Evolutionary conservation across 148 eudicot genomes (phyloP).

Genomic region (Rhododendron griersonianum): DNA sequence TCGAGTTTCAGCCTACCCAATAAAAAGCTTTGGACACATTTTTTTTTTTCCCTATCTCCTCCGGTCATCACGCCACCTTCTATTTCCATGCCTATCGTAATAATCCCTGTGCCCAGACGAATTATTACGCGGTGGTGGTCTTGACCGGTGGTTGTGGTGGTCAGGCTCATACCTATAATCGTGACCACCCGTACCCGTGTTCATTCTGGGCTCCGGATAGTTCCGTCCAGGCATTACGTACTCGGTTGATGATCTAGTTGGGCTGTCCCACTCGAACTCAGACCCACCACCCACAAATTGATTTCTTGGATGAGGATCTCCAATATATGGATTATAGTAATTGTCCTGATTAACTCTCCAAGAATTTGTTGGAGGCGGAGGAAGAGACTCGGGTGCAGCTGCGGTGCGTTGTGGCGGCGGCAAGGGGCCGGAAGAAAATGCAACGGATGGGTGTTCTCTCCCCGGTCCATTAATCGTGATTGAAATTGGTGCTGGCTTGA

Average conservation of each 20-base stretch:
- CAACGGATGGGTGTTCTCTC: neutral
- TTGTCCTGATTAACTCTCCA: constrained; percentile 26
- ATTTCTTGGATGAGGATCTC: constrained; percentile 25
- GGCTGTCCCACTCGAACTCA: constrained; percentile 56
- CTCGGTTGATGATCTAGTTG: constrained; percentile 37
- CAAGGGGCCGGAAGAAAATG: constrained; percentile 8
- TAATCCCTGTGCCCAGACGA: constrained; percentile 33
- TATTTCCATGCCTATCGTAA: constrained; percentile 27
- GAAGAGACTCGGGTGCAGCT: constrained; percentile 17
- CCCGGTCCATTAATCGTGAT: neutral
- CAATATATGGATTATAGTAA: constrained; percentile 23
- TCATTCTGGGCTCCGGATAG: constrained; percentile 28
- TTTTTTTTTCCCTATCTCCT: constrained; percentile 32
- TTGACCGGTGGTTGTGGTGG: constrained; percentile 25
- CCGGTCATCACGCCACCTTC: constrained; percentile 35
- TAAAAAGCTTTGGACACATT: neutral
- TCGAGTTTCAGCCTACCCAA: neutral
- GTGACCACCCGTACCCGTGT: constrained; percentile 11
- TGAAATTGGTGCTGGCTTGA: neutral
- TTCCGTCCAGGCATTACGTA: constrained; percentile 20
- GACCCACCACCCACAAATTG: constrained; percentile 5
- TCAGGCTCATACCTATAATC: constrained; percentile 24
- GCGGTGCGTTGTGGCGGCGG: constrained; percentile 16
- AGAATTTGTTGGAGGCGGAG: constrained; percentile 17
- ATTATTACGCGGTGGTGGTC: constrained; percentile 26